Evolutionary conservation across 108 stramenopile genomes (phyloP).

Genomic region (Chaetoceros muelleri): DNA sequence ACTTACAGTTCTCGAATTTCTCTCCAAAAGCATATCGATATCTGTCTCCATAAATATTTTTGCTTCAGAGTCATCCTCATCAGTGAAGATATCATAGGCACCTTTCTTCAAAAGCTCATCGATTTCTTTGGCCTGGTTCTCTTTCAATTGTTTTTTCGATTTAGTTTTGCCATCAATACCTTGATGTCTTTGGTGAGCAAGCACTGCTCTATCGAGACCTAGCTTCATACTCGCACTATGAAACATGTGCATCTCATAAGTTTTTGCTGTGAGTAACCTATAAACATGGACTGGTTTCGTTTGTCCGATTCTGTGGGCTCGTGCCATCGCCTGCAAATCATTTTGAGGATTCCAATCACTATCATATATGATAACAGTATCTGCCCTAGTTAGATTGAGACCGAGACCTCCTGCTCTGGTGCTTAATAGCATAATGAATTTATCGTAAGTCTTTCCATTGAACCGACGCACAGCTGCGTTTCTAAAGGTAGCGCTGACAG

Average conservation of each 20-base stretch:
- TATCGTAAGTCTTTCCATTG: constrained; percentile 56
- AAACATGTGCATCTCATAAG: constrained; percentile 98
- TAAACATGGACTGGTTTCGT: constrained; percentile 76
- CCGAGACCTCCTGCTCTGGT: constrained; percentile 86
- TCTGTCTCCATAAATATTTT: constrained; percentile 82
- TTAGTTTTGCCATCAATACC: constrained; percentile 33
- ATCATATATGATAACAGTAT: constrained; percentile 86
- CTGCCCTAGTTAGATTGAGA: constrained; percentile 83
- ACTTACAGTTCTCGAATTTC: constrained; percentile 61
- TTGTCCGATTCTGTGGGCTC: constrained; percentile 96
- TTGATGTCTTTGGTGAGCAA: constrained; percentile 76
- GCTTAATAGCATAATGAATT: constrained; percentile 93
- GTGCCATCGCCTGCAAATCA: constrained; percentile 95
- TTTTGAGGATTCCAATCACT: constrained; percentile 78
- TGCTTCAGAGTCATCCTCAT: constrained; percentile 77
- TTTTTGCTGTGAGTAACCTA: constrained; percentile 86
- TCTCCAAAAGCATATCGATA: constrained; percentile 79
- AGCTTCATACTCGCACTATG: constrained; percentile 94
- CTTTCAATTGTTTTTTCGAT: constrained; percentile 49
- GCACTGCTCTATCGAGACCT: constrained; percentile 91
- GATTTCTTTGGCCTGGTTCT: constrained; percentile 80
- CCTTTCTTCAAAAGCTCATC: constrained; percentile 75
- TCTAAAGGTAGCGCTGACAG: constrained; percentile 78
- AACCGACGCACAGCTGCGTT: constrained; percentile 88
- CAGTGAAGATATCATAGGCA: constrained; percentile 77